A percentile compares a stretch with the other conserved stretches of the same genome.
Evolutionary conservation across 768 basidiomycete species (phyloP).

Genomic region (Hericium erinaceus): DNA sequence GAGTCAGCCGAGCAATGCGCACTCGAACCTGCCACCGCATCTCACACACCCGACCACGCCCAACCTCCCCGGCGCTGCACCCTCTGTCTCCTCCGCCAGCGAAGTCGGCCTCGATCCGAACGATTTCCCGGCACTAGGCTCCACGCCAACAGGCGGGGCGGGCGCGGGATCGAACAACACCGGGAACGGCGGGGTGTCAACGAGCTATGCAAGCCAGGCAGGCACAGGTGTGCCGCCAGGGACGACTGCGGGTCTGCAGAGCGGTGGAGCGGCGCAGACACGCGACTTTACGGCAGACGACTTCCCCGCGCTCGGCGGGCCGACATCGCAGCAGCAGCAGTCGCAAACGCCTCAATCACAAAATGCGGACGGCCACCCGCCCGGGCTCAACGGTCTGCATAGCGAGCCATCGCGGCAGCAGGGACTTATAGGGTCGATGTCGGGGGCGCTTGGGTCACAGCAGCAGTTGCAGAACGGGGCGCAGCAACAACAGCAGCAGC

Average conservation of each 20-base stretch:
- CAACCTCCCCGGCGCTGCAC: constrained; percentile 33
- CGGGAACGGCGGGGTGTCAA: constrained; percentile 22
- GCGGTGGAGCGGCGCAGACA: constrained; percentile 30
- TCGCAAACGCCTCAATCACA: constrained; percentile 24
- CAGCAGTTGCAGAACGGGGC: constrained; percentile 24
- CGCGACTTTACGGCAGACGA: constrained; percentile 82
- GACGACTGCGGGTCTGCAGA: constrained; percentile 22
- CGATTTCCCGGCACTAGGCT: constrained; percentile 81
- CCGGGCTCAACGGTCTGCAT: constrained; percentile 65
- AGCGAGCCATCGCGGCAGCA: constrained; percentile 39
- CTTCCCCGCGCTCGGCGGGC: constrained; percentile 76
- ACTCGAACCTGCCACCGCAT: constrained; percentile 46
- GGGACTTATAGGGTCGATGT: constrained; percentile 19
- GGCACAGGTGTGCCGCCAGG: constrained; percentile 51
- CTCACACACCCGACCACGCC: constrained; percentile 40
- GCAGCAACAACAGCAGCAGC: constrained; percentile 7
- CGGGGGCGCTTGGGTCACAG: neutral
- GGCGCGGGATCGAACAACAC: constrained; percentile 28
- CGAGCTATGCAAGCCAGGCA: constrained; percentile 80
- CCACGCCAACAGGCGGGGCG: constrained; percentile 39
- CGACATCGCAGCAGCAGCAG: constrained; percentile 34
- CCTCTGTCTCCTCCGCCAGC: constrained; percentile 55
- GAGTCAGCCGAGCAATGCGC: constrained; percentile 38
- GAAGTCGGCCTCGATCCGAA: constrained; percentile 80
- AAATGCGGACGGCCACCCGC: constrained; percentile 41